A percentile compares a stretch with the other conserved stretches of the same genome.
phyloP scores from a whole-genome alignment of 108 stramenopile species.

The Nitzschia sp. region DNA sequence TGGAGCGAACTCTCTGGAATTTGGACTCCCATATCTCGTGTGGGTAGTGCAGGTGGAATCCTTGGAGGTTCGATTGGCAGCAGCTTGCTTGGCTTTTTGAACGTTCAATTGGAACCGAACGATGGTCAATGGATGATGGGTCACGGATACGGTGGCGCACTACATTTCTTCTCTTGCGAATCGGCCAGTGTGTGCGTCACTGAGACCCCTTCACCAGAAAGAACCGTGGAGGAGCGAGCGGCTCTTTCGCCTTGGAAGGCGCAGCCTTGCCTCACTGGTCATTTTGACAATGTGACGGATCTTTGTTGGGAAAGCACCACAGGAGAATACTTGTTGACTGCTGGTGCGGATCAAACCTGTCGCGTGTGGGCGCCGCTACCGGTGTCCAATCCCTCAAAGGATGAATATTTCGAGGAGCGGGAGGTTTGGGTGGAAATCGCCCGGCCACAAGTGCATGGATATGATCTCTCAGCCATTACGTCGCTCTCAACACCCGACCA shows the following conservation, averaged over 20 bases:
- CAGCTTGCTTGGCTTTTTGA: constrained; percentile 73
- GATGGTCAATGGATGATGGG: constrained; percentile 61
- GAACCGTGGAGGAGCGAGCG: constrained; percentile 43
- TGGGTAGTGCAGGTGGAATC: constrained; percentile 90
- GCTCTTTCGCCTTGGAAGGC: constrained; percentile 61
- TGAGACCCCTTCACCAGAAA: background rate
- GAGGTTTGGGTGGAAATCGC: constrained; percentile 76
- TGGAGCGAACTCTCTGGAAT: constrained; percentile 63
- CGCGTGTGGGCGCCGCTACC: constrained; percentile 74
- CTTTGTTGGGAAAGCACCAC: constrained; percentile 71
- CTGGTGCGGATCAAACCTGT: constrained; percentile 81
- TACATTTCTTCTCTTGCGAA: constrained; percentile 55
- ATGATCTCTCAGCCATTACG: constrained; percentile 71
- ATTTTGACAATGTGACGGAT: constrained; percentile 75
- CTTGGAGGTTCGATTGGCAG: constrained; percentile 81
- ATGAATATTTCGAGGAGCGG: background rate
- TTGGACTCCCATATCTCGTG: constrained; percentile 82
- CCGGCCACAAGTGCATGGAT: constrained; percentile 89
- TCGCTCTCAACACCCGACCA: constrained; percentile 56
- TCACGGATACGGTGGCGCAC: constrained; percentile 84
- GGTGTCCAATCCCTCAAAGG: background rate
- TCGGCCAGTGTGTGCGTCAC: background rate
- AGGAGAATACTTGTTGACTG: constrained; percentile 80
- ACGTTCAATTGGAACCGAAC: constrained; percentile 44
- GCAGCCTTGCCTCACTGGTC: constrained; percentile 80